Conservation (phyloP, 257 asterid species). For the Prunella vulgaris region DNA sequence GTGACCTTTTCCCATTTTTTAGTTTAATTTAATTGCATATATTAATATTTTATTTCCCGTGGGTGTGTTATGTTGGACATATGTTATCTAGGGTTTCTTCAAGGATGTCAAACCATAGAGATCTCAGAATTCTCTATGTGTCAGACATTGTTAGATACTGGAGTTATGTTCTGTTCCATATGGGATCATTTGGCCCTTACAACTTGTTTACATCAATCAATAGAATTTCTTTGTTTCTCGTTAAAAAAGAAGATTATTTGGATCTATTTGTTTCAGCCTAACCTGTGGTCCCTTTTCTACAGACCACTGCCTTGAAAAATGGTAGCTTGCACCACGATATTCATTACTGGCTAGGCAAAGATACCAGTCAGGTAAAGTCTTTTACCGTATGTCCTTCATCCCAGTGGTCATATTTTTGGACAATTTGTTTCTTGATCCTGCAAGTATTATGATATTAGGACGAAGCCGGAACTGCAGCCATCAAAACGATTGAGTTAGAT, state of each 20-base stretch:
- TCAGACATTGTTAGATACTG: not conserved
- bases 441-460: conserved; percentile 47
- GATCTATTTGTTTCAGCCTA: conserved; percentile 16
- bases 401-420: not conserved
- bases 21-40: not conserved
- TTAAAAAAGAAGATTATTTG: not conserved
- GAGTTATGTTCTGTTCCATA: not conserved
- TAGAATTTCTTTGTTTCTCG: not conserved
- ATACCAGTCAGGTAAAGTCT: conserved; percentile 76
- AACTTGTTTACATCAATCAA: not conserved
- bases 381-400: not conserved
- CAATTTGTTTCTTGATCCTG: conserved; percentile 11
- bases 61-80: not conserved
- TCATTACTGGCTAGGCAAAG: conserved; percentile 96
- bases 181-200: not conserved
- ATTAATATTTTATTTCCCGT: conserved; percentile 1
- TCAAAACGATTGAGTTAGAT: conserved; percentile 84
- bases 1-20: not conserved
- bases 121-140: not conserved
- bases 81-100: not conserved
- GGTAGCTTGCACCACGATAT: conserved; percentile 89
- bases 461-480: conserved; percentile 90
- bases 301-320: conserved; percentile 79
- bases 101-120: not conserved
- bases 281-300: conserved; percentile 34